Conservation (phyloP, 148 eudicot genomes). For the Spergularia marina region DNA sequence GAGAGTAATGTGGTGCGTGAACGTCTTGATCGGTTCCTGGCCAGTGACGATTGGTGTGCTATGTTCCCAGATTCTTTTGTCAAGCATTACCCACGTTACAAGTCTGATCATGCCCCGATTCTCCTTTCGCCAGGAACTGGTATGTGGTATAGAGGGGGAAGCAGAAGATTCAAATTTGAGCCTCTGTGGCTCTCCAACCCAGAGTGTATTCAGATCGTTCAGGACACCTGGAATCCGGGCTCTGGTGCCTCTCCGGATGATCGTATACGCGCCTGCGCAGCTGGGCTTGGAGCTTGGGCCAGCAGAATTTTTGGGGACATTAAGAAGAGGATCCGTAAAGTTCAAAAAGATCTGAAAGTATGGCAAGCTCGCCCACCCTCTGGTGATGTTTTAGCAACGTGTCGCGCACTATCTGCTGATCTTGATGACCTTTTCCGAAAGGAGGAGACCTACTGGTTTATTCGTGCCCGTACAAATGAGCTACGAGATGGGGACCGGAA, state of each 20-base stretch:
- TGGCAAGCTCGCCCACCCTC: neutral
- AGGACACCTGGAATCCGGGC: too few species aligned
- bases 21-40: too few species aligned
- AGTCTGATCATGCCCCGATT: too few species aligned
- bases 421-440: neutral
- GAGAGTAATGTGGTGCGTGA: too few species aligned
- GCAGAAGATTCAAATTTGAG: too few species aligned
- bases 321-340: neutral
- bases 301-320: neutral
- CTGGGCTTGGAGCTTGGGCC: neutral
- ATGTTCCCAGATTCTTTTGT: too few species aligned
- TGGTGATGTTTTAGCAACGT: neutral
- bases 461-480: neutral
- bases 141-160: too few species aligned
- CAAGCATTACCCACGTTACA: too few species aligned
- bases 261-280: neutral
- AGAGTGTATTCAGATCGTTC: too few species aligned
- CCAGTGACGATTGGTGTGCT: too few species aligned
- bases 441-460: neutral
- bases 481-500: neutral
- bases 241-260: neutral
- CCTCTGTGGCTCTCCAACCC: too few species aligned
- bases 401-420: rapidly evolving
- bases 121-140: too few species aligned
- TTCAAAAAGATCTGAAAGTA: neutral